Percentiles rank a stretch among this genome's conserved stretches.
Evolutionary conservation across 495 filamentous ascomycete genomes (phyloP).

Genomic region (Penicillium odoratum): DNA sequence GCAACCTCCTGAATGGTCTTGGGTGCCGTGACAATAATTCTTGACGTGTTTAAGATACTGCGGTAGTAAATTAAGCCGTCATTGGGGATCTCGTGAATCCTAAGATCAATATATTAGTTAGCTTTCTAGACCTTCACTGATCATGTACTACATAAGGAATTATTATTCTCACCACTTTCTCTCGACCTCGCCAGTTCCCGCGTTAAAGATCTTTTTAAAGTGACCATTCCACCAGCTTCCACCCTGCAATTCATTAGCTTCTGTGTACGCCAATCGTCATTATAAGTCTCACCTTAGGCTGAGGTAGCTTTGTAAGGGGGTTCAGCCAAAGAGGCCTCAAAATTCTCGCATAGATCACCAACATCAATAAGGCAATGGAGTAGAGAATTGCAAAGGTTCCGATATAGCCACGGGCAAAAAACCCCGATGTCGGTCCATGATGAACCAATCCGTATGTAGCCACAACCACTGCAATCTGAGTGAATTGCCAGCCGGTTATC

Average conservation of each 20-base stretch:
- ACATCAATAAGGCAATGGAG: neutral
- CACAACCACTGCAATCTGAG: neutral
- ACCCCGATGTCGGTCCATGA: neutral
- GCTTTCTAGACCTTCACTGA: neutral
- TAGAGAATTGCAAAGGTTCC: neutral
- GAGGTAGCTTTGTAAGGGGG: neutral
- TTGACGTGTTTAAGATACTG: neutral
- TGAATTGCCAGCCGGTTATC: neutral
- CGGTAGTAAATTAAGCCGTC: neutral
- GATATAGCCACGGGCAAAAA: neutral
- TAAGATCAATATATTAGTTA: neutral
- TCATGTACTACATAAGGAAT: neutral
- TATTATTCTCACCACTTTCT: neutral
- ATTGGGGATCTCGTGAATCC: neutral
- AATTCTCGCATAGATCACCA: neutral
- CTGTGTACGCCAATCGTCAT: neutral
- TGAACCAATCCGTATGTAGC: neutral
- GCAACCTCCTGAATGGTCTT: neutral
- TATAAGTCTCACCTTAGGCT: neutral
- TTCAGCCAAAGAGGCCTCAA: neutral
- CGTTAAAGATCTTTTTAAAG: neutral
- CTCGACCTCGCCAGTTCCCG: neutral
- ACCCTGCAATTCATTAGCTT: neutral
- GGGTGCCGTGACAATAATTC: neutral
- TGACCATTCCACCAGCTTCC: constrained; percentile 2